Evolutionary conservation across 2,329 filamentous ascomycete genomes (phyloP).

Genomic region (Fusarium anthophilum): DNA sequence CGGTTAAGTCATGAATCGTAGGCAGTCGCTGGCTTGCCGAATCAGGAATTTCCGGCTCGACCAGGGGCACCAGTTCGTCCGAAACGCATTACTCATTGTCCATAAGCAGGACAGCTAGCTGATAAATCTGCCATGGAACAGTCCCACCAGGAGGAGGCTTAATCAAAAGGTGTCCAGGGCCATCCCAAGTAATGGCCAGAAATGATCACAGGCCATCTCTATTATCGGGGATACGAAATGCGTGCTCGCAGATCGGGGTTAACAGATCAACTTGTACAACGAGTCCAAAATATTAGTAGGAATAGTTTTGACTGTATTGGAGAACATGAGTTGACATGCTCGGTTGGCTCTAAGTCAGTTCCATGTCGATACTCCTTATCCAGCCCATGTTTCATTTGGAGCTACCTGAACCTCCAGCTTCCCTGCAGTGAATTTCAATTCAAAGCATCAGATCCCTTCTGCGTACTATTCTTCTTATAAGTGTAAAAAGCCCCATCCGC

Average conservation of each 20-base stretch:
- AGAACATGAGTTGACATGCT: rapidly evolving
- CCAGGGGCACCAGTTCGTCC: background rate
- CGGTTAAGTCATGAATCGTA: background rate
- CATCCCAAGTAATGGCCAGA: too few relatives aligned
- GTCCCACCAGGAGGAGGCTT: too few relatives aligned
- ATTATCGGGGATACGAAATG: background rate
- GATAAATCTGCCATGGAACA: background rate
- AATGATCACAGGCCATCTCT: background rate
- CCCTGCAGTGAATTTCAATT: background rate
- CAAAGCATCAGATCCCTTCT: background rate
- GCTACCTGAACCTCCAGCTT: background rate
- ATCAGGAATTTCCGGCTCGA: background rate
- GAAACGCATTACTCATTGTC: background rate
- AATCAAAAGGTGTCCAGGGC: background rate
- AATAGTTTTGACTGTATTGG: background rate
- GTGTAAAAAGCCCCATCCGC: background rate
- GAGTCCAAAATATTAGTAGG: background rate
- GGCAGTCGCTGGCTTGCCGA: background rate
- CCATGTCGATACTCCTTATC: background rate
- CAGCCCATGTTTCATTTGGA: background rate
- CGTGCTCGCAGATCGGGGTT: background rate
- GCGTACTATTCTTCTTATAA: background rate
- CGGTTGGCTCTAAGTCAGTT: background rate
- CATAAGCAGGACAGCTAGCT: background rate
- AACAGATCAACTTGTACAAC: too few relatives aligned